phyloP scores from a whole-genome alignment of 1,284 basidiomycete species.

The Phellinidium pouzarii region DNA sequence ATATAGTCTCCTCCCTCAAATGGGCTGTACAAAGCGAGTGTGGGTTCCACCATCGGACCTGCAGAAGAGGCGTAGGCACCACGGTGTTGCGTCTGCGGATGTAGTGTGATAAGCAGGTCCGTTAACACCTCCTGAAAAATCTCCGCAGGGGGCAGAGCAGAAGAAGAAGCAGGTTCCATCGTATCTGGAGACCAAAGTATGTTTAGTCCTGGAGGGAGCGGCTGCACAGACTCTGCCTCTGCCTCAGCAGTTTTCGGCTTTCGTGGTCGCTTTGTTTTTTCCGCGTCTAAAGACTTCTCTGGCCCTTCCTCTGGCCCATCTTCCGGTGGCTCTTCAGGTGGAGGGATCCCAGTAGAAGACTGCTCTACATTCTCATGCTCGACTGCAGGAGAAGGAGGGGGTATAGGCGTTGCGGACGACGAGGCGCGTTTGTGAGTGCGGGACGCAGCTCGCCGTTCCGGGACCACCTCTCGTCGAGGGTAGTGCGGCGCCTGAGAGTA shows the following conservation, averaged over 20 bases:
- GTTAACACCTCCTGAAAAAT: constrained; percentile 67
- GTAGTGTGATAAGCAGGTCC: constrained; percentile 66
- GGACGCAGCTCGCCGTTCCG: constrained; percentile 21
- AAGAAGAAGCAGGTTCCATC: constrained; percentile 22
- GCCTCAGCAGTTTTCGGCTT: constrained; percentile 1
- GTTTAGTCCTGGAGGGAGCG: constrained; percentile 48
- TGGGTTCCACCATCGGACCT: constrained; percentile 59
- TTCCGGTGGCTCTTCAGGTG: constrained; percentile 28
- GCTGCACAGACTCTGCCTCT: constrained; percentile 22
- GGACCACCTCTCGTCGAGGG: constrained; percentile 10
- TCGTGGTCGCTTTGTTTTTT: constrained; percentile 6
- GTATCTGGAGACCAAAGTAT: constrained; percentile 58
- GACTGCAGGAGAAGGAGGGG: not conserved
- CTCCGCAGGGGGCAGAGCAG: constrained; percentile 42
- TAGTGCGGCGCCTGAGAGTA: constrained; percentile 30
- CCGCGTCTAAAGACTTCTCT: constrained; percentile 31
- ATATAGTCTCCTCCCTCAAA: constrained; percentile 81
- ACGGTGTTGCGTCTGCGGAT: constrained; percentile 72
- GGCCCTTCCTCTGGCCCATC: constrained; percentile 27
- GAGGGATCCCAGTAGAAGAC: constrained; percentile 20
- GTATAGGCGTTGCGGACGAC: constrained; percentile 7
- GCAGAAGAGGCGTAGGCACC: constrained; percentile 50
- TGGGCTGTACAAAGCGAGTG: constrained; percentile 75
- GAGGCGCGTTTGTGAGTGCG: constrained; percentile 27
- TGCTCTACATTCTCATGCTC: not conserved